phyloP scores from a whole-genome alignment of 1,284 basidiomycete genomes.

The Irpex sp. region DNA sequence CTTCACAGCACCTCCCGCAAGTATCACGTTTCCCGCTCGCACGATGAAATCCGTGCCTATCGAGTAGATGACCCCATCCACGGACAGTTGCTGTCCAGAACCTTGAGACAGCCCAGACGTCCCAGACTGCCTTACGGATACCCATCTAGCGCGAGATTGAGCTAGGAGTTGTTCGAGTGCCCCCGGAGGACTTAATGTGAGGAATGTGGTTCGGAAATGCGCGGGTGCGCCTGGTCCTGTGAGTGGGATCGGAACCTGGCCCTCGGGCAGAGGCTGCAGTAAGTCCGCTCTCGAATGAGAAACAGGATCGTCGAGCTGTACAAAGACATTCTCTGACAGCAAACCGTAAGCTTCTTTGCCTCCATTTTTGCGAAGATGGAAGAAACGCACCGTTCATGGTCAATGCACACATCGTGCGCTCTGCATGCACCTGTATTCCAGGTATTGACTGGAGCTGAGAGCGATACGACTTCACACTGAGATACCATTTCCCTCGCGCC shows the following conservation, averaged over 20 bases:
- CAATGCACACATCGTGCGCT: slow-evolving; percentile 67
- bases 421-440: slow-evolving; percentile 46
- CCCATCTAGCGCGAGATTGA: slow-evolving; percentile 72
- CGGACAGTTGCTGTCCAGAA: slow-evolving; percentile 56
- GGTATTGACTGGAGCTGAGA: slow-evolving; percentile 57
- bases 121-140: slow-evolving; percentile 56
- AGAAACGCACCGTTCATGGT: slow-evolving; percentile 53
- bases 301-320: slow-evolving; percentile 67
- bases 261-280: slow-evolving; percentile 26
- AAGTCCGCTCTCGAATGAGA: slow-evolving; percentile 65
- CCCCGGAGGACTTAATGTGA: slow-evolving; percentile 67
- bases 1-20: slow-evolving; percentile 67
- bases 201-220: slow-evolving; percentile 71
- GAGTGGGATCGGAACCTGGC: slow-evolving; percentile 11
- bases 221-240: slow-evolving; percentile 37
- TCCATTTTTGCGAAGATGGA: neutral
- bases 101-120: slow-evolving; percentile 35
- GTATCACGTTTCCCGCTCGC: slow-evolving; percentile 70
- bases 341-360: neutral
- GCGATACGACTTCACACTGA: slow-evolving; percentile 68
- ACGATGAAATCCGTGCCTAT: slow-evolving; percentile 80
- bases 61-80: slow-evolving; percentile 66
- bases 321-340: slow-evolving; percentile 63
- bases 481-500: slow-evolving; percentile 58
- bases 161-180: slow-evolving; percentile 68